Evolutionary conservation across 257 asterid genomes (phyloP).

Genomic region (Fraxinus excelsior): DNA sequence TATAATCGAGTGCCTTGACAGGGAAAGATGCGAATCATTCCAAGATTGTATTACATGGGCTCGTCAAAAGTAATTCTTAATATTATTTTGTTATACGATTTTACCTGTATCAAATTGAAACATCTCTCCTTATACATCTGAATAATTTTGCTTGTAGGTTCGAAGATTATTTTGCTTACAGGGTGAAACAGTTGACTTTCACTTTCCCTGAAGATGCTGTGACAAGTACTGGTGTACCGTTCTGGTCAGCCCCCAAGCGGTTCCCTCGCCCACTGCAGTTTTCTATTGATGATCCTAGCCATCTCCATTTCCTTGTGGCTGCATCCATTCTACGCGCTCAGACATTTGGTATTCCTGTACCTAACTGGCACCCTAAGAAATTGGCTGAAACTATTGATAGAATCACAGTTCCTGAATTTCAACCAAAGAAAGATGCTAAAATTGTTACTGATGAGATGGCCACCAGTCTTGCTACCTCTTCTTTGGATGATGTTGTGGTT

Average conservation of each 20-base stretch:
- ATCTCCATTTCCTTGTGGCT: conserved; percentile 87
- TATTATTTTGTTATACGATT: conserved; percentile 15
- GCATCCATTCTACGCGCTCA: conserved; percentile 82
- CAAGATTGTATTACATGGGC: conserved; percentile 88
- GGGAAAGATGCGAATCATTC: conserved; percentile 75
- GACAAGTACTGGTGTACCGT: conserved; percentile 86
- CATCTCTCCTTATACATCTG: conserved; percentile 21
- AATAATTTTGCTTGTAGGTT: conserved; percentile 50
- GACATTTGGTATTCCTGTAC: conserved; percentile 74
- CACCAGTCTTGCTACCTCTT: conserved; percentile 73
- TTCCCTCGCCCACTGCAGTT: conserved; percentile 78
- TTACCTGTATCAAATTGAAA: background rate
- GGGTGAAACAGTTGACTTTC: conserved; percentile 79
- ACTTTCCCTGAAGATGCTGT: conserved; percentile 93
- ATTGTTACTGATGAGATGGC: conserved; percentile 89
- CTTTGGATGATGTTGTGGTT: conserved; percentile 79
- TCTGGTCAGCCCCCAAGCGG: conserved; percentile 96
- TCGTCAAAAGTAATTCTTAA: conserved; percentile 59
- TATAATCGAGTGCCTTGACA: conserved; percentile 72
- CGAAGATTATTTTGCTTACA: conserved; percentile 77
- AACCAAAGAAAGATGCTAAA: conserved; percentile 64
- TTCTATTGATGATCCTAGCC: conserved; percentile 69
- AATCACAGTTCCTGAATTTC: conserved; percentile 66
- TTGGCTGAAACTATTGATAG: conserved; percentile 68
- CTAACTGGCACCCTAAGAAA: conserved; percentile 85